A percentile compares a stretch with the other conserved stretches of the same genome.
phyloP scores from a whole-genome alignment of 768 basidiomycete species.

The Phanerodontia chrysosporium region DNA sequence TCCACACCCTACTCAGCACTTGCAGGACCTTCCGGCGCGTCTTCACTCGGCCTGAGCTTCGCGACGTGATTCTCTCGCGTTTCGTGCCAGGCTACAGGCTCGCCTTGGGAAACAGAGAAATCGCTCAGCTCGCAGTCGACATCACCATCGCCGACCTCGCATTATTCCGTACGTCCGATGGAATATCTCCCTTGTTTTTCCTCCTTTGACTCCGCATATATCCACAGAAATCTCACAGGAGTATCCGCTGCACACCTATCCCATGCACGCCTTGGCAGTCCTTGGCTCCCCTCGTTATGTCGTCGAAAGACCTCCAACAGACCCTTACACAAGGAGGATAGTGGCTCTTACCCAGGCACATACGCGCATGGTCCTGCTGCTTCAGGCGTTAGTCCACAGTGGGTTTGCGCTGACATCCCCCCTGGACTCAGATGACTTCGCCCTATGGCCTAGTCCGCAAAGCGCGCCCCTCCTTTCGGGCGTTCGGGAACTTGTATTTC shows the following conservation, averaged over 20 bases:
- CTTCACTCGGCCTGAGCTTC: conserved; percentile 28
- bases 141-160: conserved; percentile 58
- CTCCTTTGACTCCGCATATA: neutral
- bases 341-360: conserved; percentile 55
- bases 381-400: conserved; percentile 71
- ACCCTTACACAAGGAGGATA: conserved; percentile 30
- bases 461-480: conserved; percentile 25
- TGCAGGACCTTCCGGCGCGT: conserved; percentile 31
- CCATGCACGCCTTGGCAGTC: conserved; percentile 57
- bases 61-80: conserved; percentile 36
- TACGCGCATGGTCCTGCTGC: conserved; percentile 68
- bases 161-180: conserved; percentile 53
- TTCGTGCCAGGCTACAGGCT: conserved; percentile 57
- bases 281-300: conserved; percentile 23
- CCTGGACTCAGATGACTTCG: conserved; percentile 39
- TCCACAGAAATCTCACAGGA: conserved; percentile 36
- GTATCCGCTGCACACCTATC: conserved; percentile 65
- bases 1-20: conserved; percentile 35
- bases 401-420: conserved; percentile 42
- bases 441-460: conserved; percentile 13
- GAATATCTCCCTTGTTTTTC: conserved; percentile 7
- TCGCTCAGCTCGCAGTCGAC: conserved; percentile 41
- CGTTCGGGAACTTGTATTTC: conserved; percentile 63
- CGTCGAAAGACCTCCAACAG: neutral
- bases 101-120: conserved; percentile 38